phyloP scores from a whole-genome alignment of 495 filamentous ascomycete species.

The Xylaria castorea region DNA sequence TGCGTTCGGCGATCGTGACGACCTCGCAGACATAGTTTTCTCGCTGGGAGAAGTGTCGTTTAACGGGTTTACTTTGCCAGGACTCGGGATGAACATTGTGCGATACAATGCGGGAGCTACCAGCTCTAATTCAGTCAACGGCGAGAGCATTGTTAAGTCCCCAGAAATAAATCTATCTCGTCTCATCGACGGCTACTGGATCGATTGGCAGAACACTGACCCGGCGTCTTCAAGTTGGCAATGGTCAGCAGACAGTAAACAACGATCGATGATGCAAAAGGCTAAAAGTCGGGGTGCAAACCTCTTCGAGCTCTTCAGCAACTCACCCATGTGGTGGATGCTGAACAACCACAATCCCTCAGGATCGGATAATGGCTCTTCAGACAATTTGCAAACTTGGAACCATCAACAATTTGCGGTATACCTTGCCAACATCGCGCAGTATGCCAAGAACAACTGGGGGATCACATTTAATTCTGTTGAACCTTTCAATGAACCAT shows the following conservation, averaged over 20 bases:
- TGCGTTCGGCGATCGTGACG: conserved; percentile 44
- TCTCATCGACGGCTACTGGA: conserved; percentile 48
- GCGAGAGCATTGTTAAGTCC: conserved; percentile 43
- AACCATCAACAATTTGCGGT: conserved; percentile 45
- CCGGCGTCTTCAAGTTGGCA: conserved; percentile 42
- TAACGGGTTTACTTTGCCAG: conserved; percentile 39
- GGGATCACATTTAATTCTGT: conserved; percentile 42
- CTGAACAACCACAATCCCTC: conserved; percentile 48
- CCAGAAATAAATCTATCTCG: conserved; percentile 44
- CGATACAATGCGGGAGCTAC: conserved; percentile 49
- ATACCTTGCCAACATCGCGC: conserved; percentile 50
- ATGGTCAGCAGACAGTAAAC: conserved; percentile 42
- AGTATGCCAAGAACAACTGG: conserved; percentile 46
- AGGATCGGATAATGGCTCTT: conserved; percentile 39
- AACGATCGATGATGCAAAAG: conserved; percentile 45
- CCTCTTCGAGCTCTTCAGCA: conserved; percentile 49
- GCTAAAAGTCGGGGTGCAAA: conserved; percentile 42
- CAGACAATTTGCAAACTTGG: conserved; percentile 48
- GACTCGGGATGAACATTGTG: conserved; percentile 49
- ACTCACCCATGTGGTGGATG: conserved; percentile 53
- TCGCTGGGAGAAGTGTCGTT: conserved; percentile 32
- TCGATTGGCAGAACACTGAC: conserved; percentile 39
- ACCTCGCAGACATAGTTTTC: conserved; percentile 49
- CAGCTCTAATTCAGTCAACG: conserved; percentile 43
- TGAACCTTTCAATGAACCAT: conserved; percentile 50